These are phyloP conservation scores for Gillenia trifoliata DNA, from an alignment of 306 rosid genomes.

Conservation along the genomic window DNA sequence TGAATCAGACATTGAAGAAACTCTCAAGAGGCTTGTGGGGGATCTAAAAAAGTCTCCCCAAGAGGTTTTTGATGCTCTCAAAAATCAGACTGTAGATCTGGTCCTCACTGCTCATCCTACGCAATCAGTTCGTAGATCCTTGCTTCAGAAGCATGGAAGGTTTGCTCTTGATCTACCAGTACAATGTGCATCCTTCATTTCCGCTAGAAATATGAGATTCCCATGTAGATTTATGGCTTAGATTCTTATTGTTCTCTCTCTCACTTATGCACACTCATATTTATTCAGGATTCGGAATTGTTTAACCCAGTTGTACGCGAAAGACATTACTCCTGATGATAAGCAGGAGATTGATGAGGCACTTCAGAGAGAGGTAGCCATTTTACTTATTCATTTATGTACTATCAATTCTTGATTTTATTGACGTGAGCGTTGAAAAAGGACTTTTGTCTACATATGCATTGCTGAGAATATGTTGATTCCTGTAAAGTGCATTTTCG, in stretches of 20 bases:
- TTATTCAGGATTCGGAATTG: conserved; percentile 70
- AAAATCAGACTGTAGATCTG: conserved; percentile 92
- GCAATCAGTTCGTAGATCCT: conserved; percentile 91
- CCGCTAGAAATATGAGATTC: neutral
- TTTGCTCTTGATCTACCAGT: conserved; percentile 23
- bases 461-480: neutral
- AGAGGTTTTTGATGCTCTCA: conserved; percentile 92
- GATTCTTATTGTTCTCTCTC: neutral
- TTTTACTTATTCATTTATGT: conserved; percentile 1
- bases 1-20: conserved; percentile 95
- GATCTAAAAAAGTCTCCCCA: conserved; percentile 75
- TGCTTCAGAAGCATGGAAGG: conserved; percentile 99
- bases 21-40: conserved; percentile 85
- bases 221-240: neutral
- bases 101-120: conserved; percentile 99
- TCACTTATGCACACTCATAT: neutral
- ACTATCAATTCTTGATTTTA: neutral
- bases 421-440: neutral
- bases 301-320: conserved; percentile 73
- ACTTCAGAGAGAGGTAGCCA: conserved; percentile 84
- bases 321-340: conserved; percentile 97
- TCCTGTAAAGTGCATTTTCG: neutral
- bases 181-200: conserved; percentile 1
- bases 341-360: conserved; percentile 98
- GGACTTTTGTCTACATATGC: neutral